Evolutionary conservation across 495 filamentous ascomycete species (phyloP).

Genomic region (Penicillium bovifimosum): DNA sequence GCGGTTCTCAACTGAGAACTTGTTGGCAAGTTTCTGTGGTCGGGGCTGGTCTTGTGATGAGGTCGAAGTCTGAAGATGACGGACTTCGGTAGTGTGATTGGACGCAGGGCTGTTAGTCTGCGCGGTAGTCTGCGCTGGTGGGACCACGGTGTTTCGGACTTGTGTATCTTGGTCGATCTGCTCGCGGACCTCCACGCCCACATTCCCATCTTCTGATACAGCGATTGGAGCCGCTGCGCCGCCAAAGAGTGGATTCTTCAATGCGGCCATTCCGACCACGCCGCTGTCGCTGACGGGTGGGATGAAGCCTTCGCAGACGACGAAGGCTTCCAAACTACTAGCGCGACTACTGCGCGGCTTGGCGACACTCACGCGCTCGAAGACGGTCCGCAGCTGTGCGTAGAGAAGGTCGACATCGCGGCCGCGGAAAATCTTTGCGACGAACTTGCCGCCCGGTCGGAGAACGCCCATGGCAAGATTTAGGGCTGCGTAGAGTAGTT

Average conservation of each 20-base stretch:
- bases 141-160: slow-evolving; percentile 14
- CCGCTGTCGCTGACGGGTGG: slow-evolving; percentile 38
- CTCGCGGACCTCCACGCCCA: slow-evolving; percentile 53
- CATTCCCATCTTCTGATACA: slow-evolving; percentile 53
- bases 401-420: slow-evolving; percentile 90
- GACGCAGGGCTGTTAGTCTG: neutral
- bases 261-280: slow-evolving; percentile 32
- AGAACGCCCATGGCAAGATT: slow-evolving; percentile 89
- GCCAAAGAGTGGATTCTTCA: slow-evolving; percentile 44
- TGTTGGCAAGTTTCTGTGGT: slow-evolving; percentile 23
- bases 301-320: slow-evolving; percentile 86
- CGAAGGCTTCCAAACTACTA: slow-evolving; percentile 92
- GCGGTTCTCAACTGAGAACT: slow-evolving; percentile 41
- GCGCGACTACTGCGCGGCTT: slow-evolving; percentile 90
- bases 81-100: slow-evolving; percentile 19
- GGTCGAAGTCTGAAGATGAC: slow-evolving; percentile 28
- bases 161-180: slow-evolving; percentile 39
- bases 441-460: slow-evolving; percentile 88
- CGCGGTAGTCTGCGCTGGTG: neutral
- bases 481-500: slow-evolving; percentile 87
- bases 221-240: slow-evolving; percentile 31
- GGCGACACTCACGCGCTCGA: slow-evolving; percentile 79
- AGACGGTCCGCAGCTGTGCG: slow-evolving; percentile 85
- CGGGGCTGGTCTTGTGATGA: slow-evolving; percentile 16
- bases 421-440: slow-evolving; percentile 94